A percentile compares a stretch with the other conserved stretches of the same genome.
Evolutionary conservation across 164 flowering plant genomes (phyloP).

Genomic region (Berberis thunbergii): DNA sequence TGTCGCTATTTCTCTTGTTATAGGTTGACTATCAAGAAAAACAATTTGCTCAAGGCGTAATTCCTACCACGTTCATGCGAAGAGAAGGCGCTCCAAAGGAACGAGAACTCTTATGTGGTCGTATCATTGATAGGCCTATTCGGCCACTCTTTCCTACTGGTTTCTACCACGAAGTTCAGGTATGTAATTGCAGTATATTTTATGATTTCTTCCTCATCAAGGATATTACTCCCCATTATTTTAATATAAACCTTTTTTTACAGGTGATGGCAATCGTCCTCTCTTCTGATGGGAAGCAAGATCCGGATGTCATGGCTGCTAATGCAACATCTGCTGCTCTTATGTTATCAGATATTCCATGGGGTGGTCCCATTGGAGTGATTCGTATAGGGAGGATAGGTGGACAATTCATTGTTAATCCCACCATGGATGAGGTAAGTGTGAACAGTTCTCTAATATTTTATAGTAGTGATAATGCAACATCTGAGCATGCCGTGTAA

Average conservation of each 20-base stretch:
- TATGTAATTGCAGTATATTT: constrained; percentile 12
- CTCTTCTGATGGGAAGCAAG: constrained; percentile 96
- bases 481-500: no score
- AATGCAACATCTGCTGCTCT: constrained; percentile 99
- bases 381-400: constrained; percentile 77
- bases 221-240: background rate
- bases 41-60: constrained; percentile 90
- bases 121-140: constrained; percentile 86
- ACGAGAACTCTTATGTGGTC: constrained; percentile 89
- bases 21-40: constrained; percentile 99
- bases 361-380: constrained; percentile 96
- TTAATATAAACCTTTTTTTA: constrained; percentile 4
- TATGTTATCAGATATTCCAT: constrained; percentile 96
- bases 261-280: constrained; percentile 92
- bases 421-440: constrained; percentile 90
- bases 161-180: constrained; percentile 95
- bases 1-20: background rate
- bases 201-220: background rate
- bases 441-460: background rate
- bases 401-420: constrained; percentile 75
- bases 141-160: constrained; percentile 94
- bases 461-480: background rate
- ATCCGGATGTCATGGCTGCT: constrained; percentile 96
- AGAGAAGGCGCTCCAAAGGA: constrained; percentile 99
- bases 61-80: constrained; percentile 82